These are phyloP conservation scores for Peterozyma toletana DNA, from an alignment of 805 yeast species.

Conservation along the genomic window DNA sequence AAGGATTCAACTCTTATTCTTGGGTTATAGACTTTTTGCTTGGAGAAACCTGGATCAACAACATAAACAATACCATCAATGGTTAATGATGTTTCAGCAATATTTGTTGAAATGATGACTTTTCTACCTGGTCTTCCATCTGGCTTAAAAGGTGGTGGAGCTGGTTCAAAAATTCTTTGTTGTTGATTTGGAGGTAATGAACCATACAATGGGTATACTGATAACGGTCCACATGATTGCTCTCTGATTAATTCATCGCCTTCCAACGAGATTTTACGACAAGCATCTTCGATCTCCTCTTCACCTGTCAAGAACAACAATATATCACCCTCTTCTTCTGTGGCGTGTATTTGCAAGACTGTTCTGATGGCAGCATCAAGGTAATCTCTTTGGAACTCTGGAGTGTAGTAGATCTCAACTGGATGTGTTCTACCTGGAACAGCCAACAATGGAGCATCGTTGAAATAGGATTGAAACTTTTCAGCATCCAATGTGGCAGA, in stretches of 20 bases:
- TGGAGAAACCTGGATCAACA: conserved; percentile 95
- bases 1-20: conserved; percentile 92
- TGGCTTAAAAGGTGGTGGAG: conserved; percentile 64
- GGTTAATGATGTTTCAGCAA: conserved; percentile 96
- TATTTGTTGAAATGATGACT: conserved; percentile 86
- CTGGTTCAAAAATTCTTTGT: conserved; percentile 87
- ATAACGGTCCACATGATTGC: conserved; percentile 81
- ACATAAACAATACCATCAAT: conserved; percentile 97
- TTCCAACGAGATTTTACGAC: conserved; percentile 80
- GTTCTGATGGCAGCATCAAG: conserved; percentile 93
- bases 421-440: conserved; percentile 99
- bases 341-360: conserved; percentile 92
- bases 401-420: conserved; percentile 93
- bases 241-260: conserved; percentile 86
- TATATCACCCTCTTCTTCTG: conserved; percentile 91
- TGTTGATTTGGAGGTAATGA: conserved; percentile 95
- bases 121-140: conserved; percentile 93
- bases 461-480: conserved; percentile 85
- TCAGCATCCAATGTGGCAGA: conserved; percentile 97
- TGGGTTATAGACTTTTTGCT: conserved; percentile 95
- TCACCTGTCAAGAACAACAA: conserved; percentile 88
- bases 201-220: conserved; percentile 91
- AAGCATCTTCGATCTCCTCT: conserved; percentile 97
- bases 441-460: conserved; percentile 87
- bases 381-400: conserved; percentile 93